Evolutionary conservation across 805 yeast genomes (phyloP), one percentile per base, ranked within the genome.

Genomic region (Lipomyces anomalus): DNA sequence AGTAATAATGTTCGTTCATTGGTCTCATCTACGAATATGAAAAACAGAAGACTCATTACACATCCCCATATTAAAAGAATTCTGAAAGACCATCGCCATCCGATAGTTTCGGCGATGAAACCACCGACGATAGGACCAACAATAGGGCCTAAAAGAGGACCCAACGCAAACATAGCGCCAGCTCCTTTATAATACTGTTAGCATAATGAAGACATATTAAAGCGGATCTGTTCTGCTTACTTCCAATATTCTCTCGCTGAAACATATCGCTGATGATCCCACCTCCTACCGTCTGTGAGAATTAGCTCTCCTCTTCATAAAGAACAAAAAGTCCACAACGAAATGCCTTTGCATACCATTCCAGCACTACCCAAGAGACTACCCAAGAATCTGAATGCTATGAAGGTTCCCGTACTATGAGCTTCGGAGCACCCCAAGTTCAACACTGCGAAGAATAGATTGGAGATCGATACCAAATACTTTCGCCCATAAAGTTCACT

Each of bases 1-100:
- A 51, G 53, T 48, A 85, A 68, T 43, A 87, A 79, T 11, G 80
- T 84, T 5, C 95, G 94, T 2, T 90, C 84, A 64, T 82, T 84
- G 18, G 95, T 86, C 68, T 86, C 95, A 16, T 92, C 90, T 26
- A 86, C 75, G 18, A 73, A 57, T 4, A 76, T 40, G 20, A 56
- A 39, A 20, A 58, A 34, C 16, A 40, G 40, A 6, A 35, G 6
- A 7, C 43, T 26, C 40, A 47, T 43, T 20, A 56, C 46, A n/a
- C 39, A 43, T 11, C 55, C 48, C 35, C 53, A 37, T 26, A 54
- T 50, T 34, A 53, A 46, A 38, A 73, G 61, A 7, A 80, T 74
- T 78, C 83, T 79, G 58, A 80, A 80, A 36, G 75, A 63, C 87
- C 87, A 82, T 65, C 87, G 72, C 88, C 88, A 82, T 24, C 80